Conservation (phyloP, 73 alveolate genomes). For the Paramecium sonneborni region DNA sequence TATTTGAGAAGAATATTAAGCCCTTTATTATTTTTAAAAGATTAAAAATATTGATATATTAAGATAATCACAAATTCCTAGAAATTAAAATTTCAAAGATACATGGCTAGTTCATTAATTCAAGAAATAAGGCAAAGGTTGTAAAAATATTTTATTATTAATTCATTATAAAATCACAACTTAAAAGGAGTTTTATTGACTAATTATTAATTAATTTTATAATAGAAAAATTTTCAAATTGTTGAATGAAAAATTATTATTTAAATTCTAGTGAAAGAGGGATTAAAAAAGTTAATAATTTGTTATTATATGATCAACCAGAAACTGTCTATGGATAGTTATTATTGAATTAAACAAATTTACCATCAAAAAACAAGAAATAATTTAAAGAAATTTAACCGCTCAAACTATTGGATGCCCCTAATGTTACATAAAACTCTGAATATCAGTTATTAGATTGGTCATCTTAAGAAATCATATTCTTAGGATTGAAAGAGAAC, state of each 20-base stretch:
- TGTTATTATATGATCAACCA: background rate
- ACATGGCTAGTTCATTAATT: background rate
- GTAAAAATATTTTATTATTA: background rate
- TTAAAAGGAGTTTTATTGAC: background rate
- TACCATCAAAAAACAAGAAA: background rate
- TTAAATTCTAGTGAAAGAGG: background rate
- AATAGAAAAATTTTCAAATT: background rate
- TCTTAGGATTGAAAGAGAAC: background rate
- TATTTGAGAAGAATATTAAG: no score
- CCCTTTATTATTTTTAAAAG: background rate
- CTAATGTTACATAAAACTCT: background rate
- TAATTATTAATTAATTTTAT: background rate
- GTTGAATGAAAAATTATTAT: background rate
- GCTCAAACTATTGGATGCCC: conserved; percentile 45
- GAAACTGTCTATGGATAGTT: background rate
- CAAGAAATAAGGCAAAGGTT: background rate
- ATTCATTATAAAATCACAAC: background rate
- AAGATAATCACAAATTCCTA: background rate
- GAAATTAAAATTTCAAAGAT: background rate
- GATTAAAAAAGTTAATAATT: background rate
- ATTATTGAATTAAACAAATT: background rate
- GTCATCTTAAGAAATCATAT: background rate
- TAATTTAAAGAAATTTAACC: conserved; percentile 29
- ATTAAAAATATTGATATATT: background rate
- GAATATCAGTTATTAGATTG: conserved; percentile 29